These are phyloP conservation scores for Globisporangium nunn DNA, from an alignment of 352 stramenopile genomes.

Conservation along the genomic window DNA sequence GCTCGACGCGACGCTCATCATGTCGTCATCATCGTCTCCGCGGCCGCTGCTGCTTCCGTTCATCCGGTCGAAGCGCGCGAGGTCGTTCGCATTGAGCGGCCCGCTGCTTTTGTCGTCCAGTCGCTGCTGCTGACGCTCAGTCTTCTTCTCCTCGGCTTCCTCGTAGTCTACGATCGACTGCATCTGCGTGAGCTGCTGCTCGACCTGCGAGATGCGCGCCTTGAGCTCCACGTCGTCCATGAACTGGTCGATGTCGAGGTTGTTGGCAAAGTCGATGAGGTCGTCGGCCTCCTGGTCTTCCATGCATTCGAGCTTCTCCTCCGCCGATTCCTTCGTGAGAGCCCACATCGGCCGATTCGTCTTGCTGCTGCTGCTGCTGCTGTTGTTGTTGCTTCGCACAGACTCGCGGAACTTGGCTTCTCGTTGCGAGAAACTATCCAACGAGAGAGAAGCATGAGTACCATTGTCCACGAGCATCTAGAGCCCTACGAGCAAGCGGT, in stretches of 20 bases:
- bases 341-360: slow-evolving; percentile 85
- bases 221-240: slow-evolving; percentile 90
- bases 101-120: slow-evolving; percentile 43
- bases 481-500: not conserved
- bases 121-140: slow-evolving; percentile 68
- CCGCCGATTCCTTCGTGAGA: slow-evolving; percentile 78
- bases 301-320: slow-evolving; percentile 66
- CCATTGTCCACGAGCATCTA: not conserved
- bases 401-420: slow-evolving; percentile 72
- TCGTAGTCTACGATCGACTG: slow-evolving; percentile 78
- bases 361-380: slow-evolving; percentile 12
- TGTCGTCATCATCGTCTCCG: slow-evolving; percentile 52
- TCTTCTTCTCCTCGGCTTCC: slow-evolving; percentile 76
- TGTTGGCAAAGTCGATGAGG: slow-evolving; percentile 91
- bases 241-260: slow-evolving; percentile 93
- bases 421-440: slow-evolving; percentile 50
- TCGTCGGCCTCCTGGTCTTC: slow-evolving; percentile 86
- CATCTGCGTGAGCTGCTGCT: slow-evolving; percentile 87
- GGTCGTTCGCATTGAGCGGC: slow-evolving; percentile 41
- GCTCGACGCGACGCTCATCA: slow-evolving; percentile 53
- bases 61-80: slow-evolving; percentile 31
- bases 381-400: slow-evolving; percentile 33
- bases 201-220: slow-evolving; percentile 73
- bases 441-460: not conserved
- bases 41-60: slow-evolving; percentile 4